phyloP scores from a whole-genome alignment of 2,329 filamentous ascomycete species.

The Penicillium expansum region DNA sequence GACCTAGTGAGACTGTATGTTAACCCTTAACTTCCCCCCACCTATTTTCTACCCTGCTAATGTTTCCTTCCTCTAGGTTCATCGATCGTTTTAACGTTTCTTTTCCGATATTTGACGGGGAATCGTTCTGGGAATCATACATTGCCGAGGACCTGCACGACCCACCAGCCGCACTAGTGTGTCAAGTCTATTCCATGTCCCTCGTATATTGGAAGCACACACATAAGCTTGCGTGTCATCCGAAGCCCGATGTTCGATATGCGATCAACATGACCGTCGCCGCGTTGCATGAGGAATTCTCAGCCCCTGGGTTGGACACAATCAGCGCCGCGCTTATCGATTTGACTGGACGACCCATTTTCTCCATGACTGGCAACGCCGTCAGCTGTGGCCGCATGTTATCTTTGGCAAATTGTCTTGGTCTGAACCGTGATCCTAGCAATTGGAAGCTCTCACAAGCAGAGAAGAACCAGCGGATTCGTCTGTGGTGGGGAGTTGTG shows the following conservation, averaged over 20 bases:
- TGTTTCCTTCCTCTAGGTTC: slow-evolving; percentile 43
- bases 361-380: slow-evolving; percentile 59
- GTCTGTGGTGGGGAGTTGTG: slow-evolving; percentile 57
- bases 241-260: slow-evolving; percentile 58
- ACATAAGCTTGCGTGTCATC: slow-evolving; percentile 44
- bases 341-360: slow-evolving; percentile 59
- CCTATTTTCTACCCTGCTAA: not conserved
- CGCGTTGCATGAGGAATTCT: slow-evolving; percentile 59
- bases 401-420: slow-evolving; percentile 55
- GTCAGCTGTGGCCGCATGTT: slow-evolving; percentile 54
- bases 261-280: slow-evolving; percentile 62
- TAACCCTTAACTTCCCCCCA: not conserved
- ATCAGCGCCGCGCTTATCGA: slow-evolving; percentile 59
- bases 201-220: slow-evolving; percentile 58
- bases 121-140: slow-evolving; percentile 52
- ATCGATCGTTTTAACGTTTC: slow-evolving; percentile 57
- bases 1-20: slow-evolving; percentile 54
- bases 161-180: slow-evolving; percentile 56
- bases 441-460: slow-evolving; percentile 52
- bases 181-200: slow-evolving; percentile 58
- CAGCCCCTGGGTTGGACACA: slow-evolving; percentile 58
- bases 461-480: slow-evolving; percentile 53
- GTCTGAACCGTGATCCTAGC: slow-evolving; percentile 55
- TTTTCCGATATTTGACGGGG: slow-evolving; percentile 60
- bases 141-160: slow-evolving; percentile 45